Evolutionary conservation across 192 early-diverging fungal genomes (phyloP), one percentile per base, ranked within the genome.

Genomic region (Dissophora ornata): DNA sequence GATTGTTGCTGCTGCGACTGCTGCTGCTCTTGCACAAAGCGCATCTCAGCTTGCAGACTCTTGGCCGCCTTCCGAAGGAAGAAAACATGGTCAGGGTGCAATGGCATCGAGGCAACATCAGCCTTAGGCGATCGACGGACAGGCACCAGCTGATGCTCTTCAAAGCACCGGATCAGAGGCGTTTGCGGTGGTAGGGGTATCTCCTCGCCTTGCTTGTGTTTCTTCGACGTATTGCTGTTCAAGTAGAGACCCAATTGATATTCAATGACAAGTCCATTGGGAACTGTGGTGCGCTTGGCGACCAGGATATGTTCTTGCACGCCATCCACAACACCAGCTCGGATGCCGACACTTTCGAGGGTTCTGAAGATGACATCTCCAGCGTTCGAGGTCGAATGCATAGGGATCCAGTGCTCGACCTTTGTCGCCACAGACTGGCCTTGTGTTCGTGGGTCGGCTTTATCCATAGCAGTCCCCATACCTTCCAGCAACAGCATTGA

Each of bases 291-390:
- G 5, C 73, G 57, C 59, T 77, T 77, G 12, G 73, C 52, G 10
- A 38, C 45, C 63, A 77, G 32, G n/a, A 77, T 58, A 33, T 67
- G 58, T 19, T 77, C 73, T 13, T 57, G 73, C 3, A 71, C 79
- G 41, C 79, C 80, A 65, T 83, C 84, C 15, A 82, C 77, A 18
- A 82, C 79, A 16, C 79, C 81, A 19, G 83, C 64, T 11, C 61
- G 38, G 13, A 88, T 81, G 41, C 84, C 84, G 38, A 86, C 79
- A 29, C 84, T 88, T 13, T 88, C 87, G 3, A 86, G 40, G 0
- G 85, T 75, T 51, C 65, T 82, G n/a, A 65, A 60, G n/a, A 82
- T 84, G 28, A 84, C 68, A 51, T 85, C 82, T 12, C 80, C 71
- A 36, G 85, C 81, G 16, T 80, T 82, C 5, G 82, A 75, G 1